These are phyloP conservation scores for Colletotrichum lentis DNA, from an alignment of 2,329 filamentous ascomycete species.

Conservation along the genomic window DNA sequence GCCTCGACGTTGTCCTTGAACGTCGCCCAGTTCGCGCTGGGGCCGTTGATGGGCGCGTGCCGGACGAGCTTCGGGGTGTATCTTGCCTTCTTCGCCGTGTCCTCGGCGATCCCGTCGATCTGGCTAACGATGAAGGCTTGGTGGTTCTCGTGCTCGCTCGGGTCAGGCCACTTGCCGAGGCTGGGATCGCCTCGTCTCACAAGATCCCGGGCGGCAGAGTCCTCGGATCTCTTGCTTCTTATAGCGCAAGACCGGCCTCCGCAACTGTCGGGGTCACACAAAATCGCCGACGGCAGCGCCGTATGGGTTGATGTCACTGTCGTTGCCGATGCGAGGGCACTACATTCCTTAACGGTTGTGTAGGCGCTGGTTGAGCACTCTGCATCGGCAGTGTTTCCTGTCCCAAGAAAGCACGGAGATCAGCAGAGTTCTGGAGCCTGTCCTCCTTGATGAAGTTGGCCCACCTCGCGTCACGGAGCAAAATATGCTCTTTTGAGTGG, in stretches of 20 bases:
- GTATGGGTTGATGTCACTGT: not conserved
- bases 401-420: not conserved
- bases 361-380: not conserved
- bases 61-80: not conserved
- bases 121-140: not conserved
- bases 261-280: not conserved
- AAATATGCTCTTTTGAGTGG: not conserved
- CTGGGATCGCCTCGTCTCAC: not conserved
- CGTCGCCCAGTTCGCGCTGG: not conserved
- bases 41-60: no score
- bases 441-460: no score
- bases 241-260: not conserved
- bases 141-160: not conserved
- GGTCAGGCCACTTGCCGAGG: not conserved
- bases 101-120: not conserved
- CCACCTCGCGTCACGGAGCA: not conserved
- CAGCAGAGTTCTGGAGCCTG: not conserved
- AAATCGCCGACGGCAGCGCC: not conserved
- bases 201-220: not conserved
- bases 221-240: not conserved
- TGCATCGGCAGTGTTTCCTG: not conserved
- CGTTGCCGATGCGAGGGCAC: not conserved
- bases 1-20: not conserved
- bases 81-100: accelerated
- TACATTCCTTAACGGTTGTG: not conserved